Evolutionary conservation across 164 flowering plant species (phyloP), one percentile per base, ranked within the genome.

Genomic region (Chimonanthus salicifolius): DNA sequence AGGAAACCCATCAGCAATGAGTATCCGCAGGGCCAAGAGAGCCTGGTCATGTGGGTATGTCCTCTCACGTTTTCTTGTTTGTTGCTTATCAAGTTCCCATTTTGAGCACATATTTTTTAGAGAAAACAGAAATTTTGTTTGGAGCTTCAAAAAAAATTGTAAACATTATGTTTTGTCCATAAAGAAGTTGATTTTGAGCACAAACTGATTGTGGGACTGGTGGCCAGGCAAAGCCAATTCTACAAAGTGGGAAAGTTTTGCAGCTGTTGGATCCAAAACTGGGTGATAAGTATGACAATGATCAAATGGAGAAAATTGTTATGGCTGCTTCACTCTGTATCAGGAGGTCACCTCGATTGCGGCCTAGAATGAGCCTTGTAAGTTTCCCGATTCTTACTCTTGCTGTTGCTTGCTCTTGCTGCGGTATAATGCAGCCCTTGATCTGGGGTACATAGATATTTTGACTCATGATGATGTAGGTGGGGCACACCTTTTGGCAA

Each of bases 31-130:
- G 98, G 97, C 74, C 89, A 87, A 76, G 92, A 89, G 86, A 95
- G 99, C 88, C 81, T 95, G 72, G 95, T 95, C 68, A 88, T 92
- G 91, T 95, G 98, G 99, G 99, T 93, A 89, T 64, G 94, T 80
- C 62, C 7, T 66, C 45, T 21, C 15, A 15, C 51, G 9, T 16
- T 51, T 49, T 70, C 20, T 11, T 44, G 21, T 11, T 63, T 7
- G 21, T 66, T 69, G 64, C 7, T n/a, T 33, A 62, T 73, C 72
- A 0, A 60, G 43, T 70, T 74, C 69, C 72, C 77, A 62, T 50
- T 44, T 20, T 8, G 46, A 44, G 5, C 49, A 46, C 58, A 47
- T 71, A 44, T 68, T 62, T 48, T 48, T 68, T 47, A 33, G 15
- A 63, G 49, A 6, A 33, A 33, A 33, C 33, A 33, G 33, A 33